A percentile compares a stretch with the other conserved stretches of the same genome.
phyloP scores from a whole-genome alignment of 257 asterid genomes.

The Scutellaria galericulata region DNA sequence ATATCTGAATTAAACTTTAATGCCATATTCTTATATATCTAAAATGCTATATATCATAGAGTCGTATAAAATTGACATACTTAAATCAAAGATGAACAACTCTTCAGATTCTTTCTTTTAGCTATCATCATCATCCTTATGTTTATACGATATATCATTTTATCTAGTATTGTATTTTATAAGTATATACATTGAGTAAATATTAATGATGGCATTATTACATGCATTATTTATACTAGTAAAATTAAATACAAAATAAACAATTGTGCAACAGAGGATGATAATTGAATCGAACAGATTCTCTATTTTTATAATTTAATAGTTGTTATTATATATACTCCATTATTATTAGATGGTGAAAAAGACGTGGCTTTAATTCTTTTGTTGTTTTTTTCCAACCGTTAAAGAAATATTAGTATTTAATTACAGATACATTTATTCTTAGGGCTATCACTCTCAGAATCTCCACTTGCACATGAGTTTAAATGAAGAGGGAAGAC shows the following conservation, averaged over 20 bases:
- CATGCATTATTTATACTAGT: not conserved
- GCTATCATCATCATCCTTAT: no score
- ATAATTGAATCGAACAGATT: conserved; percentile 15
- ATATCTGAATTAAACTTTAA: not conserved
- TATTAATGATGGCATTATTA: not conserved
- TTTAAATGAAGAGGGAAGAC: conserved; percentile 23
- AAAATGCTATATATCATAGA: conserved; percentile 8
- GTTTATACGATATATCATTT: not conserved
- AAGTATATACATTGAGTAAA: not conserved
- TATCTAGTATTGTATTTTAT: not conserved
- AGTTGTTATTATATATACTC: not conserved
- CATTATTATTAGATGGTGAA: not conserved
- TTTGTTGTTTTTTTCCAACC: not conserved
- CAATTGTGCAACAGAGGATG: not conserved
- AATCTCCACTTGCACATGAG: conserved; percentile 33
- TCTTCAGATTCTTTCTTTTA: conserved; percentile 30
- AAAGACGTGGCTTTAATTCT: conserved; percentile 4
- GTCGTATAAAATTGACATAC: conserved; percentile 15
- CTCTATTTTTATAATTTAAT: not conserved
- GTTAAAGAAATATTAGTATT: not conserved
- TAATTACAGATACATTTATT: conserved; percentile 21
- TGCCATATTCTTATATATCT: not conserved
- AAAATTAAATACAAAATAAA: not conserved
- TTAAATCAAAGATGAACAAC: conserved; percentile 33
- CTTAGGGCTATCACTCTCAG: conserved; percentile 25